Conservation (phyloP, 768 basidiomycete genomes). For the Auriscalpium orientale region DNA sequence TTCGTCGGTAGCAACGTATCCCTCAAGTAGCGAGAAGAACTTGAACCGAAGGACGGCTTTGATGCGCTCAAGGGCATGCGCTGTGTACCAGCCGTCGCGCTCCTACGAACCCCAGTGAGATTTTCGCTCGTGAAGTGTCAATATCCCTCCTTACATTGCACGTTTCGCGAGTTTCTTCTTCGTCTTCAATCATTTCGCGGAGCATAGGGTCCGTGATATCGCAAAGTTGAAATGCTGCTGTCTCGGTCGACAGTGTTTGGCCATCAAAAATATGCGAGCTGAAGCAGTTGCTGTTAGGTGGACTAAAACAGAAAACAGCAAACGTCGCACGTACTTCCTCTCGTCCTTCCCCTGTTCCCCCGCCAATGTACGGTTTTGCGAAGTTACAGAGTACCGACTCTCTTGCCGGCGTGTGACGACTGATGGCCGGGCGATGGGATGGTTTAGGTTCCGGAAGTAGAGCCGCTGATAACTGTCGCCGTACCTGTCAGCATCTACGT, state of each 20-base stretch:
- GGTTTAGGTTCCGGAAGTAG: conserved; percentile 83
- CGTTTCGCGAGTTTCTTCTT: conserved; percentile 55
- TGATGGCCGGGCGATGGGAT: conserved; percentile 70
- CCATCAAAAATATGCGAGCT: conserved; percentile 88
- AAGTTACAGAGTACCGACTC: conserved; percentile 22
- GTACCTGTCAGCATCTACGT: not conserved
- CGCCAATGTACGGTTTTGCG: conserved; percentile 25
- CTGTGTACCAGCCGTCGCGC: conserved; percentile 85
- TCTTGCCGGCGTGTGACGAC: conserved; percentile 65
- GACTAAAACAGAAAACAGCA: not conserved
- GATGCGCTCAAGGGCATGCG: conserved; percentile 72
- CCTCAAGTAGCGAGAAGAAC: conserved; percentile 70
- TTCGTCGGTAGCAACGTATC: conserved; percentile 62
- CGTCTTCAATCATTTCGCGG: conserved; percentile 69
- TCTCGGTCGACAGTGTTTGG: conserved; percentile 65
- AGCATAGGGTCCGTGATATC: conserved; percentile 87
- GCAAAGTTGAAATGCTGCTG: conserved; percentile 89
- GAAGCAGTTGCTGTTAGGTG: not conserved
- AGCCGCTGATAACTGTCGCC: conserved; percentile 82
- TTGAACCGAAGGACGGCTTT: conserved; percentile 81
- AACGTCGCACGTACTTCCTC: conserved; percentile 10
- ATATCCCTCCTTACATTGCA: conserved; percentile 55
- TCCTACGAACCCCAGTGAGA: conserved; percentile 35
- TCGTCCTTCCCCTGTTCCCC: conserved; percentile 24
- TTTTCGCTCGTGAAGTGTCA: not conserved